Evolutionary conservation across 2,329 filamentous ascomycete species (phyloP).

Genomic region (Sphaerulina populicola): DNA sequence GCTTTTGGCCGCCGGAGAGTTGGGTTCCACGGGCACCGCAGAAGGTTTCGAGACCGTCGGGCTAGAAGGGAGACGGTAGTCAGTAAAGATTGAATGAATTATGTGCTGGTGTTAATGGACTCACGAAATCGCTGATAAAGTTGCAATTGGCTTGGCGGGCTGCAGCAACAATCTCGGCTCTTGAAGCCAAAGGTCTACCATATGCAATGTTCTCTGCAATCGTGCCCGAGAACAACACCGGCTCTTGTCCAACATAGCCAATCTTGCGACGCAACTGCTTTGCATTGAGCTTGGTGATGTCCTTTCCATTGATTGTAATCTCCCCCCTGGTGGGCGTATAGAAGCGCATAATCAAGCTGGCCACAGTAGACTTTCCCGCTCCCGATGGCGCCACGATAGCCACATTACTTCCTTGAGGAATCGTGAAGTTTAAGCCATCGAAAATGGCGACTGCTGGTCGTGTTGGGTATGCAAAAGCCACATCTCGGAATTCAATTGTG

Average conservation of each 20-base stretch:
- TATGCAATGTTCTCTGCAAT: constrained; percentile 89
- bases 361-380: constrained; percentile 92
- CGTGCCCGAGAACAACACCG: constrained; percentile 79
- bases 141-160: constrained; percentile 89
- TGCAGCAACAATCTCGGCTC: constrained; percentile 73
- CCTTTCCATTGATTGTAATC: constrained; percentile 75
- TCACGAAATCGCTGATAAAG: constrained; percentile 86
- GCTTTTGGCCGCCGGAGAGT: constrained; percentile 92
- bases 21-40: constrained; percentile 89
- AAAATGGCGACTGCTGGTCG: constrained; percentile 88
- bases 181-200: constrained; percentile 68
- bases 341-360: constrained; percentile 81
- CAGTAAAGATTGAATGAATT: constrained; percentile 12
- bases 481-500: constrained; percentile 76
- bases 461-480: constrained; percentile 87
- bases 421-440: constrained; percentile 77
- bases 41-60: constrained; percentile 86
- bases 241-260: constrained; percentile 91
- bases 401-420: constrained; percentile 86
- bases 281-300: constrained; percentile 79
- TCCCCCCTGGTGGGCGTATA: constrained; percentile 71
- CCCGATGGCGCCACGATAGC: constrained; percentile 94
- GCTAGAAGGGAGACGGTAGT: constrained; percentile 39
- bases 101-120: constrained; percentile 27
- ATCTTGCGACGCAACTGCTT: constrained; percentile 89